These are phyloP conservation scores for Fusarium heterosporum DNA, from an alignment of 2,329 filamentous ascomycete species.

Conservation along the genomic window DNA sequence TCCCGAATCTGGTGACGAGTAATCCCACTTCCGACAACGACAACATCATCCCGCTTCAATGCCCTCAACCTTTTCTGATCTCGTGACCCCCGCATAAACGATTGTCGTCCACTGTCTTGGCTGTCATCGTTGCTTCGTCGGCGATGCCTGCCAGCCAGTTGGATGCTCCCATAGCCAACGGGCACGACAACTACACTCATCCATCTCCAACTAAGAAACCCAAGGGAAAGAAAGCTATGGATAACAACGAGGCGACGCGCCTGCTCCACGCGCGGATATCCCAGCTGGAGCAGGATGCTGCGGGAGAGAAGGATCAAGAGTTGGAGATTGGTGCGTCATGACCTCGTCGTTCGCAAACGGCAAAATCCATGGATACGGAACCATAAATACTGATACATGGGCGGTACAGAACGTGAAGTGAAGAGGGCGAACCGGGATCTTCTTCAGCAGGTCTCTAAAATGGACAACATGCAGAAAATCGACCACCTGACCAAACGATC, in stretches of 20 bases:
- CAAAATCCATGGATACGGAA: constrained; percentile 19
- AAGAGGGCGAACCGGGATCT: constrained; percentile 94
- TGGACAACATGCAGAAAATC: constrained; percentile 91
- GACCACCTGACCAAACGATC: constrained; percentile 92
- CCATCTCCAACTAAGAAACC: constrained; percentile 73
- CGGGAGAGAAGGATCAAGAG: constrained; percentile 94
- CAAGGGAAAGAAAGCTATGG: constrained; percentile 87
- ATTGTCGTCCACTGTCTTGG: constrained; percentile 30
- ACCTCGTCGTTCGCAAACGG: constrained; percentile 30
- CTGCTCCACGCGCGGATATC: constrained; percentile 93
- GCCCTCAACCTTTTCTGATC: constrained; percentile 35
- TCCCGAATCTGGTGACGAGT: constrained; percentile 29
- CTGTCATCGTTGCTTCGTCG: constrained; percentile 35
- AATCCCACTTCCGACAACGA: constrained; percentile 28
- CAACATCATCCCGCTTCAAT: constrained; percentile 40
- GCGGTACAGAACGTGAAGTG: constrained; percentile 82
- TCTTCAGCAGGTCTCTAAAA: constrained; percentile 87
- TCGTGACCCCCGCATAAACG: constrained; percentile 40
- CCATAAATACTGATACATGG: constrained; percentile 45
- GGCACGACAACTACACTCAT: constrained; percentile 55
- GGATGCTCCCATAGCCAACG: constrained; percentile 58
- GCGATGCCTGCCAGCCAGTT: constrained; percentile 56
- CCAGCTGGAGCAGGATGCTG: constrained; percentile 92
- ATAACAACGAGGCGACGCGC: constrained; percentile 91
- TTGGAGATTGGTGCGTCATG: constrained; percentile 84